Conservation (phyloP, 129 eudicot species). For the Tagetes patula region DNA sequence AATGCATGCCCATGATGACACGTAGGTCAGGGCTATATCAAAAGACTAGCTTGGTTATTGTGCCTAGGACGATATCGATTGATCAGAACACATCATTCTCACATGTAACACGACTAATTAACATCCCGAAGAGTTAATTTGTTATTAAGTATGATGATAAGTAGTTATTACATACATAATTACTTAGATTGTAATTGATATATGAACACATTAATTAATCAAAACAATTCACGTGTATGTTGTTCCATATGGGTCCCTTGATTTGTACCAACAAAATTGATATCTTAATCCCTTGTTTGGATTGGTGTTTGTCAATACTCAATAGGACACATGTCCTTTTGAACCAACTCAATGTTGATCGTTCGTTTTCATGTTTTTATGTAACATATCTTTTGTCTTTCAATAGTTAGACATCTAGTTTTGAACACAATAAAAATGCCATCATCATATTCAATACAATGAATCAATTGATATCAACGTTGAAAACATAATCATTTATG, state of each 20-base stretch:
- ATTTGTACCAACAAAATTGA: neutral
- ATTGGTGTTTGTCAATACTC: slow-evolving; percentile 14
- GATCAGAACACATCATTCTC: too few relatives aligned
- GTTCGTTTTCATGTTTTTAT: slow-evolving; percentile 15
- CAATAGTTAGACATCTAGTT: neutral
- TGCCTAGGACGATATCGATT: too few relatives aligned
- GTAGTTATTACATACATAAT: neutral
- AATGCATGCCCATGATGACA: too few relatives aligned
- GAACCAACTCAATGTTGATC: slow-evolving; percentile 18
- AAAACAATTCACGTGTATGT: slow-evolving; percentile 6
- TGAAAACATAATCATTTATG: neutral
- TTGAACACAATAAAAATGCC: slow-evolving; percentile 2
- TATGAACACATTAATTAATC: neutral
- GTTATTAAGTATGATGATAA: neutral
- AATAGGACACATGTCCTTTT: slow-evolving; percentile 14
- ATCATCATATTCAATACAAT: neutral
- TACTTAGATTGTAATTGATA: neutral
- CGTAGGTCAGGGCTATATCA: too few relatives aligned
- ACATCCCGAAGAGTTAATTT: neutral
- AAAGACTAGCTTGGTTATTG: too few relatives aligned
- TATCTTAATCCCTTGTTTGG: slow-evolving; percentile 8
- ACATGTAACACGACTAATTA: too few relatives aligned
- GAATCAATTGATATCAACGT: neutral
- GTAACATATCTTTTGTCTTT: slow-evolving; percentile 9
- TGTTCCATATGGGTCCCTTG: slow-evolving; percentile 1